A percentile compares a stretch with the other conserved stretches of the same genome.
phyloP scores from a whole-genome alignment of 371 early-diverging fungal genomes.

The Mortierella sp. region DNA sequence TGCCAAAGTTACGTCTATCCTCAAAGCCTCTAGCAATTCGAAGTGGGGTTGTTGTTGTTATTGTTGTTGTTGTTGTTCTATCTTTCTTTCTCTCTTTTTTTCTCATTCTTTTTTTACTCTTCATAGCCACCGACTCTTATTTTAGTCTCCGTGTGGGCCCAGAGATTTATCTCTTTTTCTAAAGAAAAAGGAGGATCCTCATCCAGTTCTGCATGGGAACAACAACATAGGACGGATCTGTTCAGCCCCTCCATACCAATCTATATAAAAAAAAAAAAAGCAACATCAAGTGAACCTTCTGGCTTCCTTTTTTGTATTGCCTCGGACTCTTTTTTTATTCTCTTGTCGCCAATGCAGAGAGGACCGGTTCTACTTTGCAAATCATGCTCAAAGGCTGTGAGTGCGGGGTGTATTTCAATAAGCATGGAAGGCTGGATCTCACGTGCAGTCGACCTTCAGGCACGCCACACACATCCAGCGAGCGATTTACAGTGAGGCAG shows the following conservation, averaged over 20 bases:
- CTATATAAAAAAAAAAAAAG: conserved; percentile 8
- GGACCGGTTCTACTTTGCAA: neutral
- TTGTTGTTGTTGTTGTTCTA: too few species aligned
- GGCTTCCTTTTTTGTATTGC: neutral
- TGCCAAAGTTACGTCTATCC: too few species aligned
- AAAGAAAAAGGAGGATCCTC: neutral
- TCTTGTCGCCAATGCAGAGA: neutral
- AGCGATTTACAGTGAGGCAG: neutral
- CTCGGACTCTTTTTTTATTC: neutral
- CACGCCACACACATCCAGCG: neutral
- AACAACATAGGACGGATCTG: conserved; percentile 2
- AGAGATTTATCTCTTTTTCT: conserved; percentile 8
- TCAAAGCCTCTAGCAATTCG: too few species aligned
- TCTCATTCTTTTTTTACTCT: too few species aligned
- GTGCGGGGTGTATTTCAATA: too few species aligned
- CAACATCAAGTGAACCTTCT: conserved; percentile 4
- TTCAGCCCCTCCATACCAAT: neutral
- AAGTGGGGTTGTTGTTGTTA: too few species aligned
- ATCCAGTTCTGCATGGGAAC: neutral
- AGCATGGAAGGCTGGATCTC: too few species aligned
- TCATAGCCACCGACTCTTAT: too few species aligned
- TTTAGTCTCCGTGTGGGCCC: too few species aligned
- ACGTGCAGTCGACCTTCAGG: too few species aligned
- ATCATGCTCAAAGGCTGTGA: too few species aligned
- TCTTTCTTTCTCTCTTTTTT: too few species aligned